A percentile compares a stretch with the other conserved stretches of the same genome.
Conservation (phyloP, 768 basidiomycete genomes). For the Tylopilus subfusipes region DNA sequence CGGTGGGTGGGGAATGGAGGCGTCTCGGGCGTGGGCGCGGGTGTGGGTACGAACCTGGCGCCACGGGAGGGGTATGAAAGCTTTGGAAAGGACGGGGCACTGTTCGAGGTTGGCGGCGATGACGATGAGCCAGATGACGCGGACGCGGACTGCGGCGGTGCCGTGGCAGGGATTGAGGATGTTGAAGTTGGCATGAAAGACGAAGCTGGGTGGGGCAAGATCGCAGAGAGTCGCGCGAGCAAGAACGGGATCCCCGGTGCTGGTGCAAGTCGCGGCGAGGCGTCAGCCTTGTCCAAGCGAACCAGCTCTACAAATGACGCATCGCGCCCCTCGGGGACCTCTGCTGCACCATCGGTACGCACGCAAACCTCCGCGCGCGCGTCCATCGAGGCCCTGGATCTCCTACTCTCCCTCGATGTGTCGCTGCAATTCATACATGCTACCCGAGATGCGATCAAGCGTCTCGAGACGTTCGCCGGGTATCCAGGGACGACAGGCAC, state of each 20-base stretch:
- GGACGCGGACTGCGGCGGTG: background rate
- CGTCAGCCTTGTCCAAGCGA: background rate
- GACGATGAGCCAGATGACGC: constrained; percentile 31
- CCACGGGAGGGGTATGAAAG: constrained; percentile 20
- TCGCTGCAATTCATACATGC: constrained; percentile 92
- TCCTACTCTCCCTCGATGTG: constrained; percentile 87
- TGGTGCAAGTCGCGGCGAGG: background rate
- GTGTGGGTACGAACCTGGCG: background rate
- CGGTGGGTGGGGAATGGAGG: constrained; percentile 60
- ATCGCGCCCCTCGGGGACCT: background rate
- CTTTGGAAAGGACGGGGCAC: constrained; percentile 32
- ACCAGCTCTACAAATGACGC: constrained; percentile 1
- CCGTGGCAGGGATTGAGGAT: no score
- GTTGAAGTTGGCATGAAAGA: constrained; percentile 8
- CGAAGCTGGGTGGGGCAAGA: constrained; percentile 27
- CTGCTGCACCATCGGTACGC: background rate
- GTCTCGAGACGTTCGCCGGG: constrained; percentile 83
- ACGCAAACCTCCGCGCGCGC: constrained; percentile 20
- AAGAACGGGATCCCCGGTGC: background rate
- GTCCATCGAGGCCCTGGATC: constrained; percentile 53
- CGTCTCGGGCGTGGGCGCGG: background rate
- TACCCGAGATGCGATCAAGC: constrained; percentile 86
- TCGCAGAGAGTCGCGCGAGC: constrained; percentile 9
- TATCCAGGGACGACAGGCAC: constrained; percentile 88
- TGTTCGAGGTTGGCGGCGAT: constrained; percentile 51